Evolutionary conservation across 1,284 basidiomycete species (phyloP).

Genomic region (Leccinum fallax): DNA sequence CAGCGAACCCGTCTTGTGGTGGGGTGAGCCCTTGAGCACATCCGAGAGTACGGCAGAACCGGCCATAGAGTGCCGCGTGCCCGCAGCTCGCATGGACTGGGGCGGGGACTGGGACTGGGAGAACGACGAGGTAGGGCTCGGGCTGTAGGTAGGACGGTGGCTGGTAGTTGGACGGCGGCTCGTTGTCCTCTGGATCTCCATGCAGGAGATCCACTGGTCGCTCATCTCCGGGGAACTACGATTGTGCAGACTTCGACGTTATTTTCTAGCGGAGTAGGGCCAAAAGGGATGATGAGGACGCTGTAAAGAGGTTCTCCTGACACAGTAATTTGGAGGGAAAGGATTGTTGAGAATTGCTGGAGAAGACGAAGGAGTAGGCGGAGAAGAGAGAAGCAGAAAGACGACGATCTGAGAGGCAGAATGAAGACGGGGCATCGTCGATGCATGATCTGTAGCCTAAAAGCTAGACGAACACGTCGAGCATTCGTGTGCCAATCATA

Average conservation of each 20-base stretch:
- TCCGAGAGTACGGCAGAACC: constrained; percentile 23
- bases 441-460: not conserved
- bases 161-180: constrained; percentile 39
- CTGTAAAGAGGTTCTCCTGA: constrained; percentile 65
- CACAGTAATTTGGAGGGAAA: constrained; percentile 52
- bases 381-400: constrained; percentile 27
- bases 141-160: constrained; percentile 69
- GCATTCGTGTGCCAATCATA: not conserved
- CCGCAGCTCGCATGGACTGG: constrained; percentile 25
- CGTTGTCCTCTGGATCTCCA: constrained; percentile 24
- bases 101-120: no score
- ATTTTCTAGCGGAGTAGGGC: constrained; percentile 59
- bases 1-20: constrained; percentile 11
- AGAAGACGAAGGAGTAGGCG: constrained; percentile 59
- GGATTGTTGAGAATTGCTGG: constrained; percentile 59
- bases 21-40: constrained; percentile 14
- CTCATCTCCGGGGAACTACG: constrained; percentile 56
- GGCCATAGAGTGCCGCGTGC: constrained; percentile 22
- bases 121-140: no score
- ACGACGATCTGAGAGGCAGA: constrained; percentile 5
- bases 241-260: constrained; percentile 64
- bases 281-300: constrained; percentile 65
- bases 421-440: not conserved
- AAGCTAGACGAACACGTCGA: not conserved
- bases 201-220: constrained; percentile 59